Evolutionary conservation across 2,329 filamentous ascomycete genomes (phyloP), one percentile per base, ranked within the genome.

Genomic region (Ascochyta clinopodiicola): DNA sequence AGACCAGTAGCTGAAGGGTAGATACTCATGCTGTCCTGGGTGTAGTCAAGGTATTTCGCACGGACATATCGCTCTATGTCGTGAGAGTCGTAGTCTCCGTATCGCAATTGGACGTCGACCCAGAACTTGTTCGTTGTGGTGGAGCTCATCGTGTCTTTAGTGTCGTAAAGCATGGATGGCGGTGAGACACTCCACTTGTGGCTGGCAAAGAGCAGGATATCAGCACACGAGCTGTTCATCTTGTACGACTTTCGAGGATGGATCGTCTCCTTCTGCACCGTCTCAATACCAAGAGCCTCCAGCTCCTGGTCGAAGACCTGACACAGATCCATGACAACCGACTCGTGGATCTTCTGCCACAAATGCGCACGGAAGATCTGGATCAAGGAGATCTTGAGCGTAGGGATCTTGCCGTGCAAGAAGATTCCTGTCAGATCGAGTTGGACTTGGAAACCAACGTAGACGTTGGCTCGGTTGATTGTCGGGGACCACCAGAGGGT

Each of bases 271-370:
- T 99, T 99, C 74, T 99, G 95, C 4, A 98, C 95, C 2, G 92
- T 96, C 77, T 99, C 95, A 55, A 99, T 97, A 32, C 93, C 93
- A 4, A 99, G 82, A 29, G 95, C 92, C 76, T 99, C 95, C 38
- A 99, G 81, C 74, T 99, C 95, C 72, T 98, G 94, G 65, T 99
- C 95, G 67, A 99, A 96, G 13, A 99, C 95, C 74, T 99, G 96
- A 67, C 95, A 98, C 71, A 99, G 78, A 82, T 99, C 95, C 95
- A 99, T 99, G 31, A 97, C 94, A 0, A 98, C 93, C 0, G 91
- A 96, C 77, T 99, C 95, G 77, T 99, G 96, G 42, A 99, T 98
- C 83, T 99, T 99, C 77, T 99, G 95, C 95, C 95, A 99, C 82
- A 99, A 88, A 86, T 99, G 95, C 47, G 96, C 95, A 74, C 95